Evolutionary conservation across 2,329 filamentous ascomycete species (phyloP).

Genomic region (Cladosporium sp.): DNA sequence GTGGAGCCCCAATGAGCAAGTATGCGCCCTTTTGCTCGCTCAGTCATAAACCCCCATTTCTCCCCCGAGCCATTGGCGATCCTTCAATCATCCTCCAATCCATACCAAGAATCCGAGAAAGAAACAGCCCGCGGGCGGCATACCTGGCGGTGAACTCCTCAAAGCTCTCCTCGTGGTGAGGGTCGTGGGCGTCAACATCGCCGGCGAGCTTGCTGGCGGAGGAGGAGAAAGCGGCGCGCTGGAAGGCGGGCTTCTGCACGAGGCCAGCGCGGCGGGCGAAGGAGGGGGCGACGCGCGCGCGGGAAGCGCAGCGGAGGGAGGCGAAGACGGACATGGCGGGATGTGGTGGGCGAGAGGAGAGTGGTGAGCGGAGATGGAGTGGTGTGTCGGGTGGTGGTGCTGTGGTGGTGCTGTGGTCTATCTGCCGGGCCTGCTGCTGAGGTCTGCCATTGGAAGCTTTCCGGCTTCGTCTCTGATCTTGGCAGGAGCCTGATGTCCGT

Average conservation of each 20-base stretch:
- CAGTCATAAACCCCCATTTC: slow-evolving; percentile 1
- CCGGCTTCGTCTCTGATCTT: slow-evolving; percentile 2
- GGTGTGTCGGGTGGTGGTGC: background rate
- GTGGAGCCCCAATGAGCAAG: slow-evolving; percentile 13
- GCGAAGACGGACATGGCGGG: slow-evolving; percentile 10
- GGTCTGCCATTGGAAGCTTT: slow-evolving; percentile 13
- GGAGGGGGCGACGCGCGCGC: slow-evolving; percentile 10
- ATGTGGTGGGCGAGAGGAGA: background rate
- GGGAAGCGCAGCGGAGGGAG: slow-evolving; percentile 10
- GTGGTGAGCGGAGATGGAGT: slow-evolving; percentile 7
- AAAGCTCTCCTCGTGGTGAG: slow-evolving; percentile 91
- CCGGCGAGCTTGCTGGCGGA: slow-evolving; percentile 9
- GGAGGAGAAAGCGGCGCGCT: slow-evolving; percentile 12
- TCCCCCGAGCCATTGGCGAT: slow-evolving; percentile 5
- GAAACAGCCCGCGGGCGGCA: slow-evolving; percentile 21
- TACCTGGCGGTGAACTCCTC: slow-evolving; percentile 99
- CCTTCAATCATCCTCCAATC: background rate
- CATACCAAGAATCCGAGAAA: background rate
- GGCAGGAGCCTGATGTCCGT: slow-evolving; percentile 7
- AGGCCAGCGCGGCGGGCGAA: slow-evolving; percentile 5
- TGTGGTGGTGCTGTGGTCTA: background rate
- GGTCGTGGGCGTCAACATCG: slow-evolving; percentile 39
- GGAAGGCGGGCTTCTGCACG: slow-evolving; percentile 8
- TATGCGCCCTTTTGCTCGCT: slow-evolving; percentile 8
- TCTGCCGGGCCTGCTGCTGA: slow-evolving; percentile 1